Evolutionary conservation across 805 yeast genomes (phyloP), one percentile per base, ranked within the genome.

Genomic region (Nakazawaea laoshanensis): DNA sequence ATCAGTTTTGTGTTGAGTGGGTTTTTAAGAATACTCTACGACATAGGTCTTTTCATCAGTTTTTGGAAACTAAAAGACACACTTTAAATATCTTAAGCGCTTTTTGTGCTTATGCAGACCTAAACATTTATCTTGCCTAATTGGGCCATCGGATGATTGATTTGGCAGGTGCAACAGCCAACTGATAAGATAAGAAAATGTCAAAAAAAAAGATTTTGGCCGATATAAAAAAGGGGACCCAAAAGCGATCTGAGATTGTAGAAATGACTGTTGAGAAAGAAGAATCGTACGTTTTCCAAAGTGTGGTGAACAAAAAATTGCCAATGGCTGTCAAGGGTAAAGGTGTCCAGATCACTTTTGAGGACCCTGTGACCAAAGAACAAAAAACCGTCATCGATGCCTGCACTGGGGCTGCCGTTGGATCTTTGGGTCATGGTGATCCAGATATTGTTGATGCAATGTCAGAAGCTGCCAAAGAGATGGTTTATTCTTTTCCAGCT

Each of bases 361-460:
- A 57, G 39, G 68, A 65, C 36, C 63, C 65, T 19, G 47, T 53
- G 22, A 63, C 67, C 14, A 62, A 60, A 29, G 53, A 55, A 26
- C 44, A 48, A 28, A 45, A 38, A 10, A 46, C 47, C n/a, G 40
- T 62, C 12, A 42, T 64, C 30, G 73, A 67, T 47, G 72, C 60
- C 17, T 49, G 53, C 42, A 63, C 70, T n/a, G 74, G 73, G 41
- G 74, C 74, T n/a, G 73, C 74, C 12, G 74, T 67, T 23, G 66
- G 64, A 15, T 59, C 69, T 4, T 43, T 67, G 11, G 73, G 74
- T 18, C 65, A 65, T 45, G 55, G 55, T 30, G 68, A 64, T 40
- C 49, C 50, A 24, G 63, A 57, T 21, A 55, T 65, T 32, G 46
- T 58, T 23, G 48, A 49, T 11, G 65, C 61, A 11, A 63, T 67